Percentiles rank a stretch among this genome's conserved stretches.
These are phyloP conservation scores for Gaultheria prostrata DNA, from an alignment of 148 eudicot genomes.

Conservation along the genomic window DNA sequence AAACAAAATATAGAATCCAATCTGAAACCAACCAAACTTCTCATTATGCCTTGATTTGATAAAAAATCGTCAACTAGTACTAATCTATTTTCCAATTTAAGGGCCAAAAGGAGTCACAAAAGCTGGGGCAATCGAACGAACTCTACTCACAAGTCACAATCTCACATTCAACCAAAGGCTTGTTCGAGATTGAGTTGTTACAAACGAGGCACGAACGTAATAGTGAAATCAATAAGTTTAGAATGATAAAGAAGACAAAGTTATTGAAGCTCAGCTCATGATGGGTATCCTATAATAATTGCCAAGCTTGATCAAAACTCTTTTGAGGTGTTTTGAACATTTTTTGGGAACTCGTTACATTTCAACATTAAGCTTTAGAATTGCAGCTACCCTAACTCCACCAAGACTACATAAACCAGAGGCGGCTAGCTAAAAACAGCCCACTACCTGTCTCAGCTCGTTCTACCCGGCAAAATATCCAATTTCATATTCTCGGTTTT, in stretches of 20 bases:
- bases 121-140: background rate
- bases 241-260: background rate
- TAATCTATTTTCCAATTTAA: background rate
- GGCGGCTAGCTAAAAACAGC: background rate
- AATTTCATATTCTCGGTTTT: background rate
- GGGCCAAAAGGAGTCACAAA: background rate
- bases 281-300: background rate
- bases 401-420: background rate
- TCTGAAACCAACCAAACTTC: constrained; percentile 5
- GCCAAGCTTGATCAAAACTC: background rate
- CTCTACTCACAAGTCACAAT: background rate
- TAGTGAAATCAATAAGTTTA: background rate
- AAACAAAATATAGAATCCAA: background rate
- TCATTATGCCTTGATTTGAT: constrained; percentile 15
- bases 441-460: background rate
- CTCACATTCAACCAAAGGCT: background rate
- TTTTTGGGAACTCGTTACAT: background rate
- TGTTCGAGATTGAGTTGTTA: background rate
- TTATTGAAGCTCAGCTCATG: background rate
- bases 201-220: background rate
- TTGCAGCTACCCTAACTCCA: background rate
- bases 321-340: background rate
- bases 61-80: background rate
- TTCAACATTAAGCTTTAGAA: background rate
- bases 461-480: background rate